Conservation (phyloP, 257 asterid genomes). For the Gentiana macrophylla region DNA sequence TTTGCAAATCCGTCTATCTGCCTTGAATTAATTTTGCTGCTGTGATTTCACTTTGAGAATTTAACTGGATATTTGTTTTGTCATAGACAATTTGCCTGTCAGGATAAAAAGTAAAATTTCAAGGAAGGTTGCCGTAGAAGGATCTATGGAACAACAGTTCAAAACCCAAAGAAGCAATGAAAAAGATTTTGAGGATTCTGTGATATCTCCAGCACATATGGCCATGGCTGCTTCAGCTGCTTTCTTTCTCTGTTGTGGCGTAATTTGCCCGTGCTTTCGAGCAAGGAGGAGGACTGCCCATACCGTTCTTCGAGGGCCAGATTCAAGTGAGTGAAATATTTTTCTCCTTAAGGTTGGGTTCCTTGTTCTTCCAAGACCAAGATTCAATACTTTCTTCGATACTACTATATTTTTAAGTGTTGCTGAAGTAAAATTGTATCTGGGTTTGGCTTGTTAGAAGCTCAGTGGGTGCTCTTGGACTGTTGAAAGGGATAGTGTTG, state of each 20-base stretch:
- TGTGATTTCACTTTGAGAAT: background rate
- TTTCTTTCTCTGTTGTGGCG: slow-evolving; percentile 55
- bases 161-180: slow-evolving; percentile 23
- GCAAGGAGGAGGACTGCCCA: slow-evolving; percentile 34
- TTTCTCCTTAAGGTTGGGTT: too few relatives aligned
- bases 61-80: background rate
- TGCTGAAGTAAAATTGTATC: too few relatives aligned
- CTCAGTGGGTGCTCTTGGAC: too few relatives aligned
- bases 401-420: too few relatives aligned
- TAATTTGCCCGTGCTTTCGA: slow-evolving; percentile 83
- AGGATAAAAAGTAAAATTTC: slow-evolving; percentile 40
- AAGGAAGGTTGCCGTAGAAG: slow-evolving; percentile 32
- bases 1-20: background rate
- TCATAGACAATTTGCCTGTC: slow-evolving; percentile 28
- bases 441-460: too few relatives aligned
- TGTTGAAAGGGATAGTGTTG: too few relatives aligned
- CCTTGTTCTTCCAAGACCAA: too few relatives aligned
- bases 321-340: slow-evolving; percentile 64
- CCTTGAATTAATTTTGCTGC: background rate
- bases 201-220: slow-evolving; percentile 34
- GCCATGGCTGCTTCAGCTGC: slow-evolving; percentile 63
- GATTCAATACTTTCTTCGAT: too few relatives aligned
- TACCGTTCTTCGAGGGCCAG: slow-evolving; percentile 53
- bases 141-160: slow-evolving; percentile 17
- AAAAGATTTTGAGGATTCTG: slow-evolving; percentile 16